Base-by-base conservation (phyloP, 148 eudicot species). In the Diospyros lotus region DNA sequence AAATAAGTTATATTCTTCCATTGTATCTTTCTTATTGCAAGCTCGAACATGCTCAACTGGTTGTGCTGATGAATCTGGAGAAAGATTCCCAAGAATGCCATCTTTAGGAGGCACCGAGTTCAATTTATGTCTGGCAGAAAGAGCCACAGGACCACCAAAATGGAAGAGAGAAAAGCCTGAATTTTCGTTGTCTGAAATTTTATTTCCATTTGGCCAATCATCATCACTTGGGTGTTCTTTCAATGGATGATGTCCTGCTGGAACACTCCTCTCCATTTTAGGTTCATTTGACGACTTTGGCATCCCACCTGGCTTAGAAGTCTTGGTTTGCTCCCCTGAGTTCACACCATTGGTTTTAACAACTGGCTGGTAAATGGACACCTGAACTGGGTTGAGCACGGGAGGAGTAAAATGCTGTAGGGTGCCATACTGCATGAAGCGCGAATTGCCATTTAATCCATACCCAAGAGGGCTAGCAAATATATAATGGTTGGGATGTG, bases 1-100 rank as follows among this genome's bases (percentile, higher is more conserved):
- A 85, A 95, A 95, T 82, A 92, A 84, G 82, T 92, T 90, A 85
- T 95, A 95, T 82, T 95, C 98, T 86, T 89, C 97, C 62, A 90
- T 73, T 41, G 78, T 74, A 46, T 85, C 93, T 80, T 94, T 86
- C 86, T 84, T 82, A 79, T 82, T 80, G 84, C 83, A 81, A 64
- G 73, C 80, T 38, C 61, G 73, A 63, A 80, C 89, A 69, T 84
- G 88, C 60, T 81, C 91, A 39, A 77, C 69, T 72, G 62, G 78
- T 59, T 76, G 82, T n/a, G 77, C 72, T 2, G 80, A 71, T 45
- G 61, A 68, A 65, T 66, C 68, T 46, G 82, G 71, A 72, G 78
- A 73, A 43, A 77, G 58, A 62, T 77, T 77, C 42, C 78, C 84
- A 56, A 43, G 66, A 76, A 59, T 78, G 42, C 78, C 89, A 77